phyloP scores from a whole-genome alignment of 345 rosid species.

The Populus nigra region DNA sequence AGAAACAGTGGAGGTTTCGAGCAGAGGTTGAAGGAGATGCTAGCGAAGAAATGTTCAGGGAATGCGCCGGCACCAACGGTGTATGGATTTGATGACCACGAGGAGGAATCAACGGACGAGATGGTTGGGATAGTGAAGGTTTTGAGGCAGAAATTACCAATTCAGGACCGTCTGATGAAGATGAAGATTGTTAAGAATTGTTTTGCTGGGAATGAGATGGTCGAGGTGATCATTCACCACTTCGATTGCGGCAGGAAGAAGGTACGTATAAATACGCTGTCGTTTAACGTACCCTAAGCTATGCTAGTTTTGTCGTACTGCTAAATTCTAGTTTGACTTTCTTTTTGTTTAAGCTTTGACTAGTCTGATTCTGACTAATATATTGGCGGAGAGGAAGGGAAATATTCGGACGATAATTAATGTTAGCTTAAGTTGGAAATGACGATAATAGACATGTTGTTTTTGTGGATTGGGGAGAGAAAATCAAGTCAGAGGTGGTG shows the following conservation, averaged over 20 bases:
- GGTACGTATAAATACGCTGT: slow-evolving; percentile 42
- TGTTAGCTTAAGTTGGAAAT: not conserved
- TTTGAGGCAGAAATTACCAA: slow-evolving; percentile 65
- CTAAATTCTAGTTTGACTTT: not conserved
- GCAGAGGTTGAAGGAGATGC: slow-evolving; percentile 50
- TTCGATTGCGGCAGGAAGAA: slow-evolving; percentile 67
- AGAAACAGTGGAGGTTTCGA: slow-evolving; percentile 70
- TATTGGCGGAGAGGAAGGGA: not conserved
- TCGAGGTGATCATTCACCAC: slow-evolving; percentile 61
- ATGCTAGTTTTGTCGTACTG: not conserved
- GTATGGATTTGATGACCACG: slow-evolving; percentile 63
- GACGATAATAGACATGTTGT: not conserved
- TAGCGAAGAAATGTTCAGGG: slow-evolving; percentile 43
- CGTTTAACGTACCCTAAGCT: not conserved
- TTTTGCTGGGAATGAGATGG: slow-evolving; percentile 73
- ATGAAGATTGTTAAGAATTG: slow-evolving; percentile 87
- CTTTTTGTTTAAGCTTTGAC: not conserved
- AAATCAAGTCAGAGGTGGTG: not conserved
- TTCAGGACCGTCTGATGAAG: slow-evolving; percentile 79
- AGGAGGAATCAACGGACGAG: slow-evolving; percentile 43
- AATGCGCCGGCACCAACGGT: slow-evolving; percentile 59
- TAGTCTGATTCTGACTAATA: not conserved
- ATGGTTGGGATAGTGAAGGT: slow-evolving; percentile 46
- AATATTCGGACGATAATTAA: not conserved
- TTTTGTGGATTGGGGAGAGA: not conserved